phyloP scores from a whole-genome alignment of 805 yeast species.

The Yarrowia divulgata region DNA sequence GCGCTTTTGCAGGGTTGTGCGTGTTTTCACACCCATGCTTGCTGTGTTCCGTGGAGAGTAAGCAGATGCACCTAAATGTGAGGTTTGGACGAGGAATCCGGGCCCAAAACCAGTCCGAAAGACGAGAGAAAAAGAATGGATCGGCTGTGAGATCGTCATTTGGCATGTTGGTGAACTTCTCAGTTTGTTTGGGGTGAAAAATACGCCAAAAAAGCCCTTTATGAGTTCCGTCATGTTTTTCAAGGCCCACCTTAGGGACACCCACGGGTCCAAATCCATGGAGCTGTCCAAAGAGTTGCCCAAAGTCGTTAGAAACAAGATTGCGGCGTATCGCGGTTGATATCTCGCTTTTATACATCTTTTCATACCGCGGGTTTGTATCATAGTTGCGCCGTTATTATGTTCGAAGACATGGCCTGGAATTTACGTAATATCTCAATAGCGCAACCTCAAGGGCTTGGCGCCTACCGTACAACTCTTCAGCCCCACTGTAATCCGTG shows the following conservation, averaged over 20 bases:
- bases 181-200: neutral
- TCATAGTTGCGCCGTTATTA: neutral
- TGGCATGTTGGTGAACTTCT: neutral
- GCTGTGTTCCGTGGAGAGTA: constrained; percentile 1
- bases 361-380: neutral
- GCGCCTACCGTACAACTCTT: no score
- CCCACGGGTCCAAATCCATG: no score
- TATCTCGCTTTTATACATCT: neutral
- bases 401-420: neutral
- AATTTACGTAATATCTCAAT: neutral
- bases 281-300: neutral
- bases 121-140: neutral
- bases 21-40: neutral
- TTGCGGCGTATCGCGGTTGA: neutral
- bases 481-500: neutral
- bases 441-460: no score
- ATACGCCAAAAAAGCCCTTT: no score
- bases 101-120: neutral
- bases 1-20: neutral
- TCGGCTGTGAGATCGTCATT: neutral
- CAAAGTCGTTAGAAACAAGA: neutral
- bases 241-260: no score
- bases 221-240: no score
- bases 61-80: neutral
- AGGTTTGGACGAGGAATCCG: neutral